Base-by-base conservation (phyloP, 495 filamentous ascomycete species). In the Penicillium desertorum region DNA sequence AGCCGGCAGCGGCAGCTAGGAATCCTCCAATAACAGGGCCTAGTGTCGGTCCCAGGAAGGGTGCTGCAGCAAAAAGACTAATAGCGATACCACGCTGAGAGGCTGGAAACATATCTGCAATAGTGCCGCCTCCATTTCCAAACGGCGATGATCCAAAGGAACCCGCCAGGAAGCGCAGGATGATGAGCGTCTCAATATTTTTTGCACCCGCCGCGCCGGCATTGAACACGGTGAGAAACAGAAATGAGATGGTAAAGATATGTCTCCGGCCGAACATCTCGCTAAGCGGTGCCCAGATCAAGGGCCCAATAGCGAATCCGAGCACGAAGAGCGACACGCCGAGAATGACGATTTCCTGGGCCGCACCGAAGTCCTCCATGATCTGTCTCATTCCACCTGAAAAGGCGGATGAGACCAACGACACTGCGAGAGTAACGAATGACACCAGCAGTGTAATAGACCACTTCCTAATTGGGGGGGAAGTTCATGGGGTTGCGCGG, bases 101-200 rank as follows among this genome's bases (percentile, higher is more conserved):
- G 3, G 83, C 82, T 8, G 74, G 61, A 62, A 90, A 91, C 80
- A 90, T 87, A 61, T 92, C 87, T 25, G 87, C 85, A 61, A 91
- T 88, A 29, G 89, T 83, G 63, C 87, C 87, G 54, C 87, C 87
- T 17, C 85, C 78, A 67, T 90, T 91, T 25, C 86, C 89, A 52
- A 91, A 62, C 19, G 87, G 83, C 1, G 86, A 88, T 2, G 85
- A 85, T 30, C 90, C 90, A 67, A 91, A 89, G 19, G 87, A 77
- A 51, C 90, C 87, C 22, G 86, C 87, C 50, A 92, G 85, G 78
- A 92, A 91, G 22, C 90, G 86, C 29, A 91, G 79, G 58, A 92
- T 81, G 48, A 91, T 73, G 2, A 94, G 74, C 1, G 85, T 82
- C 60, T 80, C 69, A 42, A 84, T 80, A 58, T 88, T 90, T 56